Evolutionary conservation across 306 rosid species (phyloP), one percentile per base, ranked within the genome.

Genomic region (Cucurbita moschata): DNA sequence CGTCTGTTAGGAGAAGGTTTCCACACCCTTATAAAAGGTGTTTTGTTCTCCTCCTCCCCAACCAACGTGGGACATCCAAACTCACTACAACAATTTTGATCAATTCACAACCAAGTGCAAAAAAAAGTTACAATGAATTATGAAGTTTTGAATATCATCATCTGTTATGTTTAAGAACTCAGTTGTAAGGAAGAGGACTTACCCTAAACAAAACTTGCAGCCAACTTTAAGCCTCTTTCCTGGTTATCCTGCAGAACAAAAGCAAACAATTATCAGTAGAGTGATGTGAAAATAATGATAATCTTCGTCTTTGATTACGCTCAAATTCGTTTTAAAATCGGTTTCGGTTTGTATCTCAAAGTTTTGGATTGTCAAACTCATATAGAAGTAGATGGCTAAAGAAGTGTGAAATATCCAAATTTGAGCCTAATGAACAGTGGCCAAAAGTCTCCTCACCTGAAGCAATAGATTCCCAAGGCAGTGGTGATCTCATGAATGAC

Each of bases 391-490:
- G 54, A 50, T 4, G 18, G 18, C 54, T 50, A 5, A 3, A 50
- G 2, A 50, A 1, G 1, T 50, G 54, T 1, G 3, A 50, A 50
- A 13, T 50, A 50, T 50, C 54, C 54, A 50, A 4, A 50, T 50
- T 50, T 5, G 18, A 50, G 54, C 54, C 16, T 13, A 50, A 3
- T 50, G 18, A 11, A n/a, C 18, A 12, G 37, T 16, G 12, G 12
- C 64, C 50, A 39, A 7, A 47, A 60, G 23, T 47, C 1, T 19
- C 63, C 11, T 88, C 82, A 91, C 97, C 97, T 91, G 89, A 95
- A 91, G 80, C 99, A 91, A 79, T 78, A 91, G 71, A 91, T 95
- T 82, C 99, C 99, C 79, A 95, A 78, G 67, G 99, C 99, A 44
- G 85, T 53, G 56, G 96, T 95, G 47, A 95, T 91, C 79, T 95